Percentiles rank a stretch among this genome's conserved stretches.
These are phyloP conservation scores for Colletotrichum brevisporum DNA, from an alignment of 2,329 filamentous ascomycete genomes.

Conservation along the genomic window DNA sequence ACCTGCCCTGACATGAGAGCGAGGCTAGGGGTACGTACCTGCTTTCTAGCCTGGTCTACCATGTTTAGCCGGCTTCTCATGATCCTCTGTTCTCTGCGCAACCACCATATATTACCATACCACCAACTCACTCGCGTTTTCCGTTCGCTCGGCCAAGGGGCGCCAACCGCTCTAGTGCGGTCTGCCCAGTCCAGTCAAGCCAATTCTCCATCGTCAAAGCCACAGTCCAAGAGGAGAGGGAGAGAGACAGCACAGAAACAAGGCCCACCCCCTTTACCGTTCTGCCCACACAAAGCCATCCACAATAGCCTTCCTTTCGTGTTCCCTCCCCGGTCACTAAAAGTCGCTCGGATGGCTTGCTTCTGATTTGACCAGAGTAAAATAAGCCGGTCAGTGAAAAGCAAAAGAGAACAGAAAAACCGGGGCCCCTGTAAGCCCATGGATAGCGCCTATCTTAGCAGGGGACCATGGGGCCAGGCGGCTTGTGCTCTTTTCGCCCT, in stretches of 20 bases:
- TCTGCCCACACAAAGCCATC: conserved; percentile 22
- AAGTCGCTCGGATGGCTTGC: conserved; percentile 26
- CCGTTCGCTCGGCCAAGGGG: conserved; percentile 33
- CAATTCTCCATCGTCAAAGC: conserved; percentile 32
- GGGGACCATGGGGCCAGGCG: conserved; percentile 24
- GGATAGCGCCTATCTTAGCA: conserved; percentile 31
- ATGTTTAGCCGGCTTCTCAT: conserved; percentile 26
- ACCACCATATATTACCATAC: conserved; percentile 10
- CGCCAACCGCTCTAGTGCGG: conserved; percentile 18
- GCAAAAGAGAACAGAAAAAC: conserved; percentile 37
- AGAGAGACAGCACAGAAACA: conserved; percentile 9
- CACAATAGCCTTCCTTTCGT: conserved; percentile 21
- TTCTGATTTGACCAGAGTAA: conserved; percentile 42
- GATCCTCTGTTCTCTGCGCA: conserved; percentile 19
- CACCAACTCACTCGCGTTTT: conserved; percentile 25
- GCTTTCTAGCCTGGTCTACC: neutral
- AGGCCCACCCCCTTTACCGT: conserved; percentile 34
- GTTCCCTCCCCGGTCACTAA: conserved; percentile 31
- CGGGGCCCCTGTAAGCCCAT: conserved; percentile 25
- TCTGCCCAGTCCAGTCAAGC: conserved; percentile 21
- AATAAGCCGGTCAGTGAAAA: conserved; percentile 41
- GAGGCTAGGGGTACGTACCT: conserved; percentile 21
- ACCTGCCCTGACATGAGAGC: neutral
- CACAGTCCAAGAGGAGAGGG: conserved; percentile 22
- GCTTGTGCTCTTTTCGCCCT: conserved; percentile 36